phyloP scores from a whole-genome alignment of 495 filamentous ascomycete species.

The Neurospora tetraspora region DNA sequence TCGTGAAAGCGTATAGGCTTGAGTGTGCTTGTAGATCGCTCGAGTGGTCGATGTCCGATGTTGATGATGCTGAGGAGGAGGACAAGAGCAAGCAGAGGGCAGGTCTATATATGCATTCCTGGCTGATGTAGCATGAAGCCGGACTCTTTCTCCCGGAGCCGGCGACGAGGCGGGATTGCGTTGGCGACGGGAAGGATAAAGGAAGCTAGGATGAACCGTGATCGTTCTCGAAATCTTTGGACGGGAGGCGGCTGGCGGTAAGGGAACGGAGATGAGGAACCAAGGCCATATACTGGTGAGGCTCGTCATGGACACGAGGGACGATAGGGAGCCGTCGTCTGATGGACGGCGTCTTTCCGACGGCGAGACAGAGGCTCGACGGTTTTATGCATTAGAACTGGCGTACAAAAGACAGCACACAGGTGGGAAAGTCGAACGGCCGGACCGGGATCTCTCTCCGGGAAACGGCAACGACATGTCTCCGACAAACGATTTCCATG shows the following conservation, averaged over 20 bases:
- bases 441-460: background rate
- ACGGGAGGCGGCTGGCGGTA: background rate
- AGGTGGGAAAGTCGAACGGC: background rate
- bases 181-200: background rate
- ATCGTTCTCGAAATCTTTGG: background rate
- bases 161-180: background rate
- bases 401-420: background rate
- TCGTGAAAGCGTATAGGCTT: background rate
- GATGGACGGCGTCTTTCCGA: background rate
- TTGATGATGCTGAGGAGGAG: background rate
- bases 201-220: background rate
- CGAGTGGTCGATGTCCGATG: background rate
- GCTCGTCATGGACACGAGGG: background rate
- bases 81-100: background rate
- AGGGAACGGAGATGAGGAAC: background rate
- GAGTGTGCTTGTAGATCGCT: background rate
- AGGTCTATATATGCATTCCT: background rate
- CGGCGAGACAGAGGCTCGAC: background rate
- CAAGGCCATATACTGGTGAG: background rate
- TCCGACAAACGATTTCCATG: background rate
- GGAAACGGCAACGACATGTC: background rate
- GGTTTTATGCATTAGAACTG: background rate
- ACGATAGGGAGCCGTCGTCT: background rate
- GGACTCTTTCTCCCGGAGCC: background rate
- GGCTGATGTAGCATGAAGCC: background rate